Evolutionary conservation across 2,329 filamentous ascomycete species (phyloP), one percentile per base, ranked within the genome.

Genomic region (Cytospora piceicola): DNA sequence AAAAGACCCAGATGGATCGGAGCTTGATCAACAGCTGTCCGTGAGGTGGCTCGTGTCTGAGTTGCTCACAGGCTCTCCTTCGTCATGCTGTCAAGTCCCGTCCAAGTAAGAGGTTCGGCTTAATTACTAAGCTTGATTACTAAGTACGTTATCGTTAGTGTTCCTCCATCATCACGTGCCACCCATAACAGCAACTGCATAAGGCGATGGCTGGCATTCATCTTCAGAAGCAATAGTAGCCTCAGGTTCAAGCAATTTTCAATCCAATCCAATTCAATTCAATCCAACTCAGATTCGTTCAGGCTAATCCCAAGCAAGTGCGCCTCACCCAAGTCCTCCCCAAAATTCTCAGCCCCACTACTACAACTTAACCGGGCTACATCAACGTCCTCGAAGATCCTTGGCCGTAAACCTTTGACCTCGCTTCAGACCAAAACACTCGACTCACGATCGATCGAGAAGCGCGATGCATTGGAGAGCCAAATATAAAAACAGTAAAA

Each of bases 1-100:
- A 46, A 24, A 49, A 12, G 15, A 11, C 6, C 12, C 4, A 49
- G 24, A 9, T 49, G 46, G 46, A 22, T 24, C n/a, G 46, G 22
- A 49, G 46, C 46, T 49, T 49, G 46, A 20, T 49, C 46, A 49
- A 49, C 46, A 49, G 46, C 46, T 49, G 46, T 49, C 46, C 39
- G 20, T 42, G 20, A 42, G 20, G 15, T 42, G 39, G 15, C 39
- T 42, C 39, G 39, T 42, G 15, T 42, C 17, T 42, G n/a, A 24
- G 46, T n/a, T n/a, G n/a, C n/a, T 49, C n/a, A 22, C 42, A 24
- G 24, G 46, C n/a, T 49, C 46, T 22, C 46, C 12, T 36, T 2
- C 46, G n/a, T 49, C 24, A 22, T 49, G 39, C 39, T 42, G 39
- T n/a, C 39, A 36, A 36, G 34, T 36, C 34, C 34, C 6, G 39